Base-by-base conservation (phyloP, 192 early-diverging fungal species). In the Podila epigama region DNA sequence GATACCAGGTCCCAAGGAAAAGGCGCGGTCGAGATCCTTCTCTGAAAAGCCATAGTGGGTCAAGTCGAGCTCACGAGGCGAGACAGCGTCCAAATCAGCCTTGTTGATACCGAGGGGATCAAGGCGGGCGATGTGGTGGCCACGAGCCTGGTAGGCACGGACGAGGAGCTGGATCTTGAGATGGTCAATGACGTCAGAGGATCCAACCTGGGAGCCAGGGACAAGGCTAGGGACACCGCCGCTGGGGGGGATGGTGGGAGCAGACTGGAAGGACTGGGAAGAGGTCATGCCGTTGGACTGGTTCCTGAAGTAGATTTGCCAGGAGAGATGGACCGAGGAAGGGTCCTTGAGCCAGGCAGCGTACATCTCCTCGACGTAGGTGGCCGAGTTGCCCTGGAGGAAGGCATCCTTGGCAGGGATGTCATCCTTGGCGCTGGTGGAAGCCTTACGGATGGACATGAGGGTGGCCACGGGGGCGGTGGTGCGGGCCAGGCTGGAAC, bases 161-260 rank as follows among this genome's bases (percentile, higher is more conserved):
- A 94, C 94, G 54, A 99, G 77, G 27, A 99, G 88, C 87, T 99
- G 97, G 37, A 99, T 93, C 84, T 99, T 99, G 89, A 99, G 91
- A 82, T 97, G 95, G 83, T 99, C 96, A 86, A 94, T 89, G 51
- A 98, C 93, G 55, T 93, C 87, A 1, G 79, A 68, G 34, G 85
- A 75, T 53, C 51, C 58, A 20, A 56, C 71, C 31, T 60, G 84
- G 59, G 28, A 86, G 40, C 70, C 83, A 75, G 79, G 88, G 81
- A 75, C 87, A 66, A 70, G 86, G 78, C 51, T 82, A 28, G 68
- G 83, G 0, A 90, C 89, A 54, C 87, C 87, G 8, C 83, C 87
- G 55, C 89, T 85, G 5, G 91, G 83, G 33, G 93, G 90, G 51
- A 96, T 86, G 44, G 88, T 92, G 10, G 93, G 94, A 37, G 97